phyloP scores from a whole-genome alignment of 345 rosid genomes.

The Hibiscus tridactylites region DNA sequence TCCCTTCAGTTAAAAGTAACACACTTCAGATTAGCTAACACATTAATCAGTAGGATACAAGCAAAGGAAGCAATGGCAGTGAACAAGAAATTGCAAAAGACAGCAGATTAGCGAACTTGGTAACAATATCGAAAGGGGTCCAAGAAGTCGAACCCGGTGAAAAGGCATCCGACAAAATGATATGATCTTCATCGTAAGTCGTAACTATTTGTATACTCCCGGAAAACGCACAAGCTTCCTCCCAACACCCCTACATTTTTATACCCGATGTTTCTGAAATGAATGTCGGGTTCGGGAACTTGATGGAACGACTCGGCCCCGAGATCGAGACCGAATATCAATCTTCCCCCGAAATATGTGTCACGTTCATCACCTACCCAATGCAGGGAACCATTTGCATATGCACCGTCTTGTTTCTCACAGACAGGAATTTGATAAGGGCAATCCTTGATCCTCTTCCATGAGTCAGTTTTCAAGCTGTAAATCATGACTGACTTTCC shows the following conservation, averaged over 20 bases:
- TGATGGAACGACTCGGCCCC: neutral
- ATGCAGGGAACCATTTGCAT: neutral
- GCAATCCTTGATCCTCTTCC: slow-evolving; percentile 7
- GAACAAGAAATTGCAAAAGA: neutral
- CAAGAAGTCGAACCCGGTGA: slow-evolving; percentile 57
- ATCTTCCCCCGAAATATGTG: too few relatives aligned
- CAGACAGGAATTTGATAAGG: neutral
- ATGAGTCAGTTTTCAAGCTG: neutral
- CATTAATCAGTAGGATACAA: neutral
- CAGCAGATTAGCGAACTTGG: slow-evolving; percentile 4
- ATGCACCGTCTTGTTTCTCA: neutral
- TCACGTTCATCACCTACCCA: neutral
- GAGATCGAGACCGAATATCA: neutral
- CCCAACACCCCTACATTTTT: neutral
- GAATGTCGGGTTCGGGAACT: neutral
- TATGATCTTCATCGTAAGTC: neutral
- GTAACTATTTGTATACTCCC: neutral
- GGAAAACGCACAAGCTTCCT: neutral
- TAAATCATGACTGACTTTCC: neutral
- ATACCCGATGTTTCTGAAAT: neutral
- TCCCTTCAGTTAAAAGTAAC: too few relatives aligned
- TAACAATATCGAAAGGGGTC: slow-evolving; percentile 22
- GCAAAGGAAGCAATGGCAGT: neutral
- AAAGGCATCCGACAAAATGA: slow-evolving; percentile 56
- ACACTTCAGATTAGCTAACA: too few relatives aligned